Percentiles rank a stretch among this genome's conserved stretches.
Conservation (phyloP, 1,284 basidiomycete genomes). For the Ustilago tritici region DNA sequence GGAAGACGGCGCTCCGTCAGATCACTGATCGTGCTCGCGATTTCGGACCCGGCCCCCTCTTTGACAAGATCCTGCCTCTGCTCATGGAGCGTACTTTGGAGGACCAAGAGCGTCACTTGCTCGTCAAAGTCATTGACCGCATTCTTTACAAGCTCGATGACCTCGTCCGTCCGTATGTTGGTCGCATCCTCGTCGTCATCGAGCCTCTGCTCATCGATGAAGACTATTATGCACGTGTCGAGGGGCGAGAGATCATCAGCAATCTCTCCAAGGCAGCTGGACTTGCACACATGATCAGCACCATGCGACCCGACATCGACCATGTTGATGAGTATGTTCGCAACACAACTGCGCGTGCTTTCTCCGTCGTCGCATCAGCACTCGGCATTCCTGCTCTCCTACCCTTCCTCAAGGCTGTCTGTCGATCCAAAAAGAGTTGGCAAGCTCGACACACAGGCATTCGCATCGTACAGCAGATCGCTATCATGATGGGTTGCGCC, state of each 20-base stretch:
- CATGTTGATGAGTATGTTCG: conserved; percentile 99
- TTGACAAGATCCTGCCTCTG: conserved; percentile 97
- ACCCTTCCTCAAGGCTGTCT: conserved; percentile 97
- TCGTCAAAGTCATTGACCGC: conserved; percentile 99
- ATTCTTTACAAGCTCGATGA: conserved; percentile 99
- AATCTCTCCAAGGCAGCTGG: conserved; percentile 98
- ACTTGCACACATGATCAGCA: conserved; percentile 99
- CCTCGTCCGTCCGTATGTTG: conserved; percentile 97
- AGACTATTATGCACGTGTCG: conserved; percentile 98
- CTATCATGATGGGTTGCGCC: conserved; percentile 99
- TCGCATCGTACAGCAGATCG: conserved; percentile 98
- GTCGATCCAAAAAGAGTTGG: conserved; percentile 99
- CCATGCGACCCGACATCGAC: conserved; percentile 99
- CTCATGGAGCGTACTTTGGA: conserved; percentile 99
- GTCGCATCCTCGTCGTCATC: conserved; percentile 99
- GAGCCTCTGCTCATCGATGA: conserved; percentile 99
- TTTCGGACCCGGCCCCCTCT: conserved; percentile 97
- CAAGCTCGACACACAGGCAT: conserved; percentile 99
- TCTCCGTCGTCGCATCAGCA: conserved; percentile 98
- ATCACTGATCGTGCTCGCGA: conserved; percentile 99
- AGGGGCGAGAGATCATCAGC: conserved; percentile 99
- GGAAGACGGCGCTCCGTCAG: conserved; percentile 95
- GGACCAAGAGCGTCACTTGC: conserved; percentile 96
- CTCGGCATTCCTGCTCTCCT: conserved; percentile 96
- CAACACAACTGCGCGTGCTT: conserved; percentile 98